These are phyloP conservation scores for Ormosia semicastrata DNA, from an alignment of 306 rosid species.

Conservation along the genomic window DNA sequence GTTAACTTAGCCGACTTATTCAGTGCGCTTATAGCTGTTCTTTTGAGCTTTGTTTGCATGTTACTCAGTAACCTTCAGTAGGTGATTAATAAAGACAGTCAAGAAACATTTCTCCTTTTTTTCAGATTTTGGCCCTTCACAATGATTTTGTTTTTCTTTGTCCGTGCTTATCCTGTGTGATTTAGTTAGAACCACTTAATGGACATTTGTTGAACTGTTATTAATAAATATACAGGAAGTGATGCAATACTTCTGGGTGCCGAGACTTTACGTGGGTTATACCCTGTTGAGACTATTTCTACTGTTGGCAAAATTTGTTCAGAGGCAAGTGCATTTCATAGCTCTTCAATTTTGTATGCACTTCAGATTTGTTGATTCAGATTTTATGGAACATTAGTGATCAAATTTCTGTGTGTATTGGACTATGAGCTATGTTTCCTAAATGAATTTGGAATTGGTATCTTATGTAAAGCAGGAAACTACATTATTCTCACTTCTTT, in stretches of 20 bases:
- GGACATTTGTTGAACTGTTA: conserved; percentile 21
- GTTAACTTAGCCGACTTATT: neutral
- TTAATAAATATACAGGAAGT: conserved; percentile 68
- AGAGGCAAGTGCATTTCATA: conserved; percentile 53
- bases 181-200: conserved; percentile 4
- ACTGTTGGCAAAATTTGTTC: conserved; percentile 91
- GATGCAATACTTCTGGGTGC: conserved; percentile 99
- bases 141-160: neutral
- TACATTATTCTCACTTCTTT: neutral
- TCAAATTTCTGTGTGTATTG: neutral
- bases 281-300: conserved; percentile 91
- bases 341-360: conserved; percentile 9
- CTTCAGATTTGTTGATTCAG: conserved; percentile 22
- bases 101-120: neutral
- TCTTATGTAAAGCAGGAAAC: neutral
- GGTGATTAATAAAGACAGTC: neutral
- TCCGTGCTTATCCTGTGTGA: conserved; percentile 7
- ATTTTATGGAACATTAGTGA: neutral
- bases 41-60: conserved; percentile 1
- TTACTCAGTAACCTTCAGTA: neutral
- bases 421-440: neutral
- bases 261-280: conserved; percentile 93
- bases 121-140: neutral
- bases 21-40: conserved; percentile 1
- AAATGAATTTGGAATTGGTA: conserved; percentile 12